Conservation (phyloP, 2,329 filamentous ascomycete genomes). For the Venturiaceae sp. region DNA sequence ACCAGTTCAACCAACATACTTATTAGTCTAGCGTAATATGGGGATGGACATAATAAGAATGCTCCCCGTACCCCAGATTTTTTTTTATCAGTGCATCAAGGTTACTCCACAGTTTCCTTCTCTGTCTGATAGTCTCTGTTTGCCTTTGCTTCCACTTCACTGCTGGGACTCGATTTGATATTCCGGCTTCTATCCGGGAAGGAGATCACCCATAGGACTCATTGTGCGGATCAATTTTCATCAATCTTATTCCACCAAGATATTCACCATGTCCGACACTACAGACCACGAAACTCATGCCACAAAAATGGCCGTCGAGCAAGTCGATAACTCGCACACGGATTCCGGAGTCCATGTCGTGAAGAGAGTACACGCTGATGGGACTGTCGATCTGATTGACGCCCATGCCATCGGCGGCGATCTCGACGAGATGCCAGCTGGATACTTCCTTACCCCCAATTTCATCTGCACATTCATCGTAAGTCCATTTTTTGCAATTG, state of each 20-base stretch:
- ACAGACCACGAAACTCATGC: background rate
- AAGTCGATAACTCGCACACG: background rate
- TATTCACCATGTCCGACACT: background rate
- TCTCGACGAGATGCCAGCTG: constrained; percentile 22
- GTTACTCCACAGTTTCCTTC: too few relatives aligned
- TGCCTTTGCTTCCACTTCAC: too few relatives aligned
- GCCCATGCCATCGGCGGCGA: constrained; percentile 33
- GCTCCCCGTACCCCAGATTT: background rate
- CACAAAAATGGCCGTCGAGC: background rate
- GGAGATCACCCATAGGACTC: too few relatives aligned
- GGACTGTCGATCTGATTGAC: constrained; percentile 32
- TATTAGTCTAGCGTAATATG: background rate
- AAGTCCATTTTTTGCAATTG: background rate
- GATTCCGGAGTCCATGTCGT: constrained; percentile 14
- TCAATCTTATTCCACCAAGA: too few relatives aligned
- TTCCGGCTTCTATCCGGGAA: too few relatives aligned
- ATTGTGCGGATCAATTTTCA: too few relatives aligned
- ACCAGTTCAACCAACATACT: background rate
- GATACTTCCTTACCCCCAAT: constrained; percentile 7
- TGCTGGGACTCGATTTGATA: too few relatives aligned
- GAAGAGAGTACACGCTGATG: constrained; percentile 27
- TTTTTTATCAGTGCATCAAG: too few relatives aligned
- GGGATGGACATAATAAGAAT: background rate
- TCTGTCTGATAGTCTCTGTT: too few relatives aligned
- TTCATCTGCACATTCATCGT: constrained; percentile 8